These are phyloP conservation scores for Candida ficus DNA, from an alignment of 805 yeast species.

Conservation along the genomic window DNA sequence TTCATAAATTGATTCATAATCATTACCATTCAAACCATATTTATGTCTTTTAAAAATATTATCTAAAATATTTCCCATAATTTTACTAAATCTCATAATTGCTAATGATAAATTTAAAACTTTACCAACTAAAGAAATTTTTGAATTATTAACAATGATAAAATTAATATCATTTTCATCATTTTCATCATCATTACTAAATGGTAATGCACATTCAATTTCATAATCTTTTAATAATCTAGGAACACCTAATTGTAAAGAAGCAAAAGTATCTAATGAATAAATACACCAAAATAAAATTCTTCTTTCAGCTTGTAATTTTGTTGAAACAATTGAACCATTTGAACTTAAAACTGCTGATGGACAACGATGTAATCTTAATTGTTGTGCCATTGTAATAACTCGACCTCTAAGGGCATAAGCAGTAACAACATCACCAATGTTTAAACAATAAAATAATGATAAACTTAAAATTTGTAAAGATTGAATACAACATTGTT, in stretches of 20 bases:
- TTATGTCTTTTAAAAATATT: conserved; percentile 56
- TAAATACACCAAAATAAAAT: conserved; percentile 82
- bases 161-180: conserved; percentile 47
- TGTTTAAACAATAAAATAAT: conserved; percentile 62
- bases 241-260: conserved; percentile 79
- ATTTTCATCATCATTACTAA: conserved; percentile 37
- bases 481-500: conserved; percentile 59
- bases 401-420: conserved; percentile 74
- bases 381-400: conserved; percentile 78
- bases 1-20: conserved; percentile 22
- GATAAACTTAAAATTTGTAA: conserved; percentile 67
- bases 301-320: conserved; percentile 80
- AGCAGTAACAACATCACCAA: conserved; percentile 68
- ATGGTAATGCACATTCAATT: conserved; percentile 82
- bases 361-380: conserved; percentile 82
- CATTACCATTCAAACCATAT: conserved; percentile 8
- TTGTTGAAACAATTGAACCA: conserved; percentile 58
- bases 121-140: conserved; percentile 62
- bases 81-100: conserved; percentile 63
- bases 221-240: conserved; percentile 73
- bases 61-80: conserved; percentile 69
- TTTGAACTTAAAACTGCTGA: conserved; percentile 67
- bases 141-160: conserved; percentile 53
- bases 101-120: conserved; percentile 60
- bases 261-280: conserved; percentile 67